Evolutionary conservation across 331 rosid species (phyloP), one percentile per base, ranked within the genome.

Genomic region (Ulmus americana): DNA sequence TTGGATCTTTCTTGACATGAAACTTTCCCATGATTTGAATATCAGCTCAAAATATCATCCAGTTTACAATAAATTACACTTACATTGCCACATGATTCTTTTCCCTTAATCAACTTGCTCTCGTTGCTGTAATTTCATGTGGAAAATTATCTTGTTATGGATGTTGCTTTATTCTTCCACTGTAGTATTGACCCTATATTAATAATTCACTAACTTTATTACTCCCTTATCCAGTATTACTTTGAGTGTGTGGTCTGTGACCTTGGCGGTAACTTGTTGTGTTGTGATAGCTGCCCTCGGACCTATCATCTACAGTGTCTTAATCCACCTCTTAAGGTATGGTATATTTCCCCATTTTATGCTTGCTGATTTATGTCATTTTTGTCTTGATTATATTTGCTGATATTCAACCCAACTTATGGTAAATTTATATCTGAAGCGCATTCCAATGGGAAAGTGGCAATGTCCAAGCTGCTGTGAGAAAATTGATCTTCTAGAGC

Each of bases 251-350:
- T 90, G 85, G 68, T 90, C 78, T 94, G 99, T 79, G 99, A 94
- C 84, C 85, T 78, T 78, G 96, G 99, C 54, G 99, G 99, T 56
- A 87, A 90, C 95, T 85, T 94, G 79, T 73, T 94, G 77, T 94
- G 99, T 79, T 94, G 99, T 68, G 99, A 94, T 80, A 81, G 88
- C 78, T 94, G 99, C 77, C 99, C 99, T 63, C 85, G 82, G 72
- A 94, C 99, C 10, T 94, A 94, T 78, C 99, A 94, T 77, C 80
- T 87, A 57, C 91, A 94, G 77, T 94, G 99, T 68, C 99, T 94
- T 46, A 69, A 80, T 73, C 99, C 99, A 16, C 99, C 99, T 76
- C 97, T 94, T 67, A 94, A 94, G 99, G 99, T 94, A 79, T 76
- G 79, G 59, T 44, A 39, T 46, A 40, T 80, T 64, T 44, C 3